Base-by-base conservation (phyloP, 495 filamentous ascomycete genomes). In the Viridothelium virens region DNA sequence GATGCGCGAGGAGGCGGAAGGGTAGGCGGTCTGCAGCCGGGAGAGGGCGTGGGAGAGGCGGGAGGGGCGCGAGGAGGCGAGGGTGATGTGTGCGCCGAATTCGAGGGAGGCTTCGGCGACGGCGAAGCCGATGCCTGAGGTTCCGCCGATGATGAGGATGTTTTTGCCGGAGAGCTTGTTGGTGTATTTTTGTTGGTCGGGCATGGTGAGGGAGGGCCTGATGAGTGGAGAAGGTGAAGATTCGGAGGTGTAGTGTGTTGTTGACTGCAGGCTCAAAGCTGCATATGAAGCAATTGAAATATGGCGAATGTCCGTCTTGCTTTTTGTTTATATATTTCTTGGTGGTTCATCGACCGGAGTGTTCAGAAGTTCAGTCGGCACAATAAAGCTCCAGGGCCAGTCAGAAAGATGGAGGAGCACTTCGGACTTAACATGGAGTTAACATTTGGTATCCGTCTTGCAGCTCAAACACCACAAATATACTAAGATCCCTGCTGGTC, bases 91-190 rank as follows among this genome's bases (percentile, higher is more conserved):
- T 41, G 64, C 66, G 62, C 72, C 72, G 56, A 64, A 59, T 62
- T 76, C 76, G 67, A 77, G 67, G n/a, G 66, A 67, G 16, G 74
- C 74, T 70, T 75, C 73, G 65, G 76, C 76, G 62, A 77, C 72
- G 68, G 64, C 71, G 66, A 65, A 76, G 59, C 76, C 76, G 38
- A 77, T 73, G 66, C 76, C 76, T 72, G 64, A 72, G 2, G 66
- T 66, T 1, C 70, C 70, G 16, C 70, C 70, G 25, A 72, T 69
- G 36, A 72, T 65, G 36, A 72, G 41, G 47, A 72, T 69, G 44
- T 65, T 65, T 14, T 59, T 41, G 37, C 62, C 69, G 38, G 67
- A 62, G 56, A 72, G 66, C 70, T 72, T 72, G 18, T 72, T 63
- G 1, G 68, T 69, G 61, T 72, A 72, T 56, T 72, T 72, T 44